phyloP scores from a whole-genome alignment of 2,329 filamentous ascomycete species.

The Ceratocystis alfenasii region DNA sequence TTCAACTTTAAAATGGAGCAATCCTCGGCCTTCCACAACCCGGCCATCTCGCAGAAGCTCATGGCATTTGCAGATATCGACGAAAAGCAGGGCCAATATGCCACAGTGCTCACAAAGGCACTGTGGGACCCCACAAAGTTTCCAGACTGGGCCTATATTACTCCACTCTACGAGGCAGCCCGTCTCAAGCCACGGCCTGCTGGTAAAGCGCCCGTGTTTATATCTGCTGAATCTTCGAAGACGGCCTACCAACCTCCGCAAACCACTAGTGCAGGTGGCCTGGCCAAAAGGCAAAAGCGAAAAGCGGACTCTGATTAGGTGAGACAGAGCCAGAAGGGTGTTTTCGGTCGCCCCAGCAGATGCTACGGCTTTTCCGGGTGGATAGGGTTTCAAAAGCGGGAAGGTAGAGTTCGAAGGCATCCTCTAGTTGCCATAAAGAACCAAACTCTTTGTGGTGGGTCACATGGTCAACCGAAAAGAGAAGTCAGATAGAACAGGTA shows the following conservation, averaged over 20 bases:
- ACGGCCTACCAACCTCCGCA: slow-evolving; percentile 7
- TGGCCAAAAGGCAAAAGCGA: slow-evolving; percentile 28
- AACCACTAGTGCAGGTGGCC: slow-evolving; percentile 23
- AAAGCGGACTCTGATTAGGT: slow-evolving; percentile 26
- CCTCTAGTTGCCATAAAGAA: no score
- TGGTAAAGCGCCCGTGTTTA: slow-evolving; percentile 36
- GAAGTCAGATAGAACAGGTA: not conserved
- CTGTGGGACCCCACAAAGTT: slow-evolving; percentile 48
- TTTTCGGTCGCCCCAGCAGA: not conserved
- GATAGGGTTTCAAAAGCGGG: not conserved
- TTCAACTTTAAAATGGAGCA: slow-evolving; percentile 64
- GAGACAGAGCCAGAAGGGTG: not conserved
- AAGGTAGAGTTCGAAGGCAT: not conserved
- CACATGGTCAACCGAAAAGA: not conserved
- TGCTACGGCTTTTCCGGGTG: not conserved
- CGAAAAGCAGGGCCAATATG: slow-evolving; percentile 46
- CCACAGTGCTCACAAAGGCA: slow-evolving; percentile 44
- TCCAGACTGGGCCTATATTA: slow-evolving; percentile 40
- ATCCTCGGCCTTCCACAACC: slow-evolving; percentile 58
- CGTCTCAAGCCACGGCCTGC: slow-evolving; percentile 36
- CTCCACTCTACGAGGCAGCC: slow-evolving; percentile 38
- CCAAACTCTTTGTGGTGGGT: not conserved
- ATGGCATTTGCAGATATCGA: slow-evolving; percentile 49
- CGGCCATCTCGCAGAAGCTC: slow-evolving; percentile 58
- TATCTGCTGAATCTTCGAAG: slow-evolving; percentile 28